Conservation (phyloP, 169 alveolate genomes). For the Plasmodium adleri region DNA sequence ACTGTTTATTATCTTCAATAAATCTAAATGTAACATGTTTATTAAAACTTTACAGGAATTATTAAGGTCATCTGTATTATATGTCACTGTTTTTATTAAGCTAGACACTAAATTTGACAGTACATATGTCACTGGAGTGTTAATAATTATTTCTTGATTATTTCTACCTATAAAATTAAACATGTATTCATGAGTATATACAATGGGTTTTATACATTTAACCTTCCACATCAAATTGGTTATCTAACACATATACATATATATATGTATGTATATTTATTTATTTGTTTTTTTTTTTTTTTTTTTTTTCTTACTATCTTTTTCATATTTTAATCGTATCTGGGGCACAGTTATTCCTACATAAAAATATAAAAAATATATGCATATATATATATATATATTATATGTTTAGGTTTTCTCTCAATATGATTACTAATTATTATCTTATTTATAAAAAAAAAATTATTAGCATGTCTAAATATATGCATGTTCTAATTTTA, state of each 20-base stretch:
- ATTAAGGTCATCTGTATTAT: not conserved
- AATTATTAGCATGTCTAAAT: too few species aligned
- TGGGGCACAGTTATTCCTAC: conserved; percentile 7
- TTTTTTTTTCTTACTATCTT: not conserved
- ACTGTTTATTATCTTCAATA: not conserved
- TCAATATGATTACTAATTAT: too few species aligned
- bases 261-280: not conserved
- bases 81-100: not conserved
- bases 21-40: not conserved
- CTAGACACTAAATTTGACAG: conserved; percentile 14
- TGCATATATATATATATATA: too few species aligned
- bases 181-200: not conserved
- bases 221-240: not conserved
- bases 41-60: not conserved
- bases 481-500: not conserved
- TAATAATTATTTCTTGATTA: conserved; percentile 5
- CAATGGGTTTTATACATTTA: not conserved
- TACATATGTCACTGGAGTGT: conserved; percentile 37
- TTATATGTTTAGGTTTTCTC: too few species aligned
- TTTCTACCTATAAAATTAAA: not conserved
- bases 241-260: not conserved
- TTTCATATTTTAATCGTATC: conserved; percentile 11
- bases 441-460: too few species aligned
- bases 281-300: not conserved
- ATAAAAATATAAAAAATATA: too few species aligned